phyloP scores from a whole-genome alignment of 2,329 filamentous ascomycete species.

The Ceratocystis diversiconidia region DNA sequence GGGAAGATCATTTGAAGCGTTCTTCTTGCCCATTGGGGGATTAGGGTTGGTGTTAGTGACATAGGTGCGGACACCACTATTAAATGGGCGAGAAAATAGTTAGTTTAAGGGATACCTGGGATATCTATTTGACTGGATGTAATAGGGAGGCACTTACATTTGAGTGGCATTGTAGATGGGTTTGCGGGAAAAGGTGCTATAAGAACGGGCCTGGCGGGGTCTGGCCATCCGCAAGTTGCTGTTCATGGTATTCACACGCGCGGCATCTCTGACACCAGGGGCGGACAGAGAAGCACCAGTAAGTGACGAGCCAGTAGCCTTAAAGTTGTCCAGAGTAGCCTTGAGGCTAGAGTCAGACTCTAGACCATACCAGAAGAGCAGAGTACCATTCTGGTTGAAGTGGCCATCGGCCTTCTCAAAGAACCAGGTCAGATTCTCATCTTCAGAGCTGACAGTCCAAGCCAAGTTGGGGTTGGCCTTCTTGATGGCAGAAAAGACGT shows the following conservation, averaged over 20 bases:
- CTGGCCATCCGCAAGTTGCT: constrained; percentile 5
- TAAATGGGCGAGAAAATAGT: not conserved
- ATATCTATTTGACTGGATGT: not conserved
- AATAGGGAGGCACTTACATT: constrained; percentile 11
- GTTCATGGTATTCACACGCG: constrained; percentile 35
- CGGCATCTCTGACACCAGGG: constrained; percentile 66
- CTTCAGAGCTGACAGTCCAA: constrained; percentile 92
- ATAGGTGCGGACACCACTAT: constrained; percentile 20
- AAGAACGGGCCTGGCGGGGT: constrained; percentile 34
- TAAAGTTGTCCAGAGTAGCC: constrained; percentile 73
- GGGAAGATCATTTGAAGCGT: constrained; percentile 65
- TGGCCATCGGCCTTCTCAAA: constrained; percentile 94
- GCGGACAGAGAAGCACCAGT: constrained; percentile 82
- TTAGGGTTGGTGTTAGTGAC: constrained; percentile 66
- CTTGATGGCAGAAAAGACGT: constrained; percentile 85
- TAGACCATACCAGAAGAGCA: constrained; percentile 93
- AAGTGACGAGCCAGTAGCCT: constrained; percentile 68
- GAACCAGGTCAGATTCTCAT: constrained; percentile 97
- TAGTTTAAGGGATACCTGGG: not conserved
- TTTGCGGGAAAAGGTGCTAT: constrained; percentile 43
- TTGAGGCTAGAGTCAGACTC: constrained; percentile 69
- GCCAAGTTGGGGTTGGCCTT: constrained; percentile 83
- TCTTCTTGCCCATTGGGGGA: constrained; percentile 77
- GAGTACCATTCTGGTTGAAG: constrained; percentile 68
- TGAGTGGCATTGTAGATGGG: constrained; percentile 17